Evolutionary conservation across 1,284 basidiomycete genomes (phyloP).

Genomic region (Gymnopus androsaceus): DNA sequence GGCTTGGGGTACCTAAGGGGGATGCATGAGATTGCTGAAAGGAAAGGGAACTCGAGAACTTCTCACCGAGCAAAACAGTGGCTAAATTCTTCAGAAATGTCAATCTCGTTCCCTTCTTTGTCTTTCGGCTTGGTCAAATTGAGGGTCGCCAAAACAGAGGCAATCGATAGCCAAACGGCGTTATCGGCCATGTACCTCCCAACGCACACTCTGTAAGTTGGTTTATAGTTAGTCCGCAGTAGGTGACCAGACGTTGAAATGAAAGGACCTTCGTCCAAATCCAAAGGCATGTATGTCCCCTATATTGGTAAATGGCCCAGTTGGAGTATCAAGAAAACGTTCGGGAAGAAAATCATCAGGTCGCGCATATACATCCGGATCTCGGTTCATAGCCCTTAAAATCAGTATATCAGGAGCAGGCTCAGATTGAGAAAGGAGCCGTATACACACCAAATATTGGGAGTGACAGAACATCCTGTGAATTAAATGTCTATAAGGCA

Average conservation of each 20-base stretch:
- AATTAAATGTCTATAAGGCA: neutral
- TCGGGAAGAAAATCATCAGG: slow-evolving; percentile 9
- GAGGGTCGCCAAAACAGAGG: slow-evolving; percentile 3
- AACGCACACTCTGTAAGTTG: slow-evolving; percentile 2
- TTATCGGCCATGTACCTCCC: slow-evolving; percentile 8
- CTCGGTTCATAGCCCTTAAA: slow-evolving; percentile 7
- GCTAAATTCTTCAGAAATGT: neutral
- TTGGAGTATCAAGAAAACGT: neutral
- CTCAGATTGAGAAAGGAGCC: neutral
- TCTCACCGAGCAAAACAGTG: neutral
- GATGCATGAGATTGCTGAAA: neutral
- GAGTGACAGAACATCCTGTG: slow-evolving; percentile 1
- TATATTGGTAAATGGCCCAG: slow-evolving; percentile 1
- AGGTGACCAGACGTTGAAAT: neutral
- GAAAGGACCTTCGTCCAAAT: slow-evolving; percentile 8
- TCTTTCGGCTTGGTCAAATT: slow-evolving; percentile 5
- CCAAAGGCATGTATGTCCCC: slow-evolving; percentile 8
- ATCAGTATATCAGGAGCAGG: neutral
- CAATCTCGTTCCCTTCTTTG: neutral
- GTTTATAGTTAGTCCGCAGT: neutral
- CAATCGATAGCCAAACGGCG: slow-evolving; percentile 10
- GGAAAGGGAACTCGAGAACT: neutral
- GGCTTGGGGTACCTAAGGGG: slow-evolving; percentile 1
- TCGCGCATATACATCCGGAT: neutral
- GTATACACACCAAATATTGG: slow-evolving; percentile 6